Percentiles rank a stretch among this genome's conserved stretches.
Evolutionary conservation across 2,329 filamentous ascomycete species (phyloP).

Genomic region (Phialocephala sp.): DNA sequence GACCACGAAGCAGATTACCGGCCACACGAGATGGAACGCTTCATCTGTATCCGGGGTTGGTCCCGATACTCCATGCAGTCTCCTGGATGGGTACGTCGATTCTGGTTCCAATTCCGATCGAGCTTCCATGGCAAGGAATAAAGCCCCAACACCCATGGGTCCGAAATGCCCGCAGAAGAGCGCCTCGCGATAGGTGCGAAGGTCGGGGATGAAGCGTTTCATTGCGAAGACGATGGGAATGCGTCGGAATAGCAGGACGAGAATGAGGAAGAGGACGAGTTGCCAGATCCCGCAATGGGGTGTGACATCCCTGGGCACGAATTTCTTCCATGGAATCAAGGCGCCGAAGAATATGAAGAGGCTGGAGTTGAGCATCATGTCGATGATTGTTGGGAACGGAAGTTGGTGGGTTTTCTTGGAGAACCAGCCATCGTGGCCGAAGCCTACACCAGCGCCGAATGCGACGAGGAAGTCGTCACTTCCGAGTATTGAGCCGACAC

Average conservation of each 20-base stretch:
- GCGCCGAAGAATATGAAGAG: constrained; percentile 63
- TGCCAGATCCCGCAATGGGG: constrained; percentile 47
- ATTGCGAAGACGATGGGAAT: constrained; percentile 56
- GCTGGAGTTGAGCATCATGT: constrained; percentile 58
- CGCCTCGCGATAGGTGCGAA: constrained; percentile 56
- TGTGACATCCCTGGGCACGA: constrained; percentile 47
- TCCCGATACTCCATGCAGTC: constrained; percentile 30
- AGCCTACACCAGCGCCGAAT: constrained; percentile 60
- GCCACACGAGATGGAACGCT: constrained; percentile 56
- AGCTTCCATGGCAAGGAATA: constrained; percentile 62
- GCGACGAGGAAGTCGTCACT: constrained; percentile 62
- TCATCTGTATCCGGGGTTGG: constrained; percentile 43
- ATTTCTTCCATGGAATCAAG: constrained; percentile 57
- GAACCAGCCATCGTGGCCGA: constrained; percentile 60
- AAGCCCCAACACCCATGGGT: constrained; percentile 60
- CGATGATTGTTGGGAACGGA: constrained; percentile 55
- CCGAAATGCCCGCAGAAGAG: constrained; percentile 62
- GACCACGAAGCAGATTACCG: constrained; percentile 59
- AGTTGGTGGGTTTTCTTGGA: constrained; percentile 52
- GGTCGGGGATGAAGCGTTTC: constrained; percentile 54
- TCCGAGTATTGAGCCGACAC: constrained; percentile 56
- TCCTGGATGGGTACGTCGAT: constrained; percentile 46
- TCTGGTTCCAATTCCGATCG: constrained; percentile 57
- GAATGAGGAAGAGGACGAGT: constrained; percentile 51
- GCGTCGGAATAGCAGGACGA: constrained; percentile 57